Base-by-base conservation (phyloP, 352 stramenopile genomes). In the Pythium aphanidermatum region DNA sequence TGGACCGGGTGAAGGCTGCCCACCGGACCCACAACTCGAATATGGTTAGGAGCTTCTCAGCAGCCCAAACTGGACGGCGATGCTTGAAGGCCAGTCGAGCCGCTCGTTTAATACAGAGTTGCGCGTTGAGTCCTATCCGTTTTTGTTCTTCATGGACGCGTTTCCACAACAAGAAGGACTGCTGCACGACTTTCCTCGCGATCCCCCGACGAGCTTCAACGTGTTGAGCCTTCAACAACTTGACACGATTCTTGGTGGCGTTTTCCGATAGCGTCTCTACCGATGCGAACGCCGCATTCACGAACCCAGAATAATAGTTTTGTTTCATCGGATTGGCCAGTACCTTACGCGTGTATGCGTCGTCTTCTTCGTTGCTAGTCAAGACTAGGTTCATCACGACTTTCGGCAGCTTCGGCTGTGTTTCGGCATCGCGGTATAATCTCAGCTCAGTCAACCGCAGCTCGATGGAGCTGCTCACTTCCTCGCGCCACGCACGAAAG, bases 351-450 rank as follows among this genome's bases (percentile, higher is more conserved):
- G 56, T 56, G 43, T 59, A 64, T 24, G 56, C 56, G 40, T 64
- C 56, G 49, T 64, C 56, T 32, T 79, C 58, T 26, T 70, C 67
- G 19, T 65, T 65, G 0, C 63, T 69, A 4, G 71, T 89, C 35
- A 89, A 79, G 1, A 86, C 73, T n/a, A 91, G 53, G 30, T 91
- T 91, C 32, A 84, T 58, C 4, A 88, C 75, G 49, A 88, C 49
- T 1, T 59, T 67, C 3, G 75, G 71, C 14, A 86, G 32, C 27
- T 66, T 56, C 13, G 59, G 44, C 24, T 70, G 62, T n/a, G 54
- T 81, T 36, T 73, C 74, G 21, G 71, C 72, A 24, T 80, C 60
- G 21, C 59, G 66, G 19, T 83, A 85, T 26, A 91, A 61, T 27
- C 57, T 55, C 10, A 88, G 57, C 58, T 91, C 78, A 45, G 88